Evolutionary conservation across 78 protist genomes (phyloP).

Genomic region (Speleostelium caveatum): DNA sequence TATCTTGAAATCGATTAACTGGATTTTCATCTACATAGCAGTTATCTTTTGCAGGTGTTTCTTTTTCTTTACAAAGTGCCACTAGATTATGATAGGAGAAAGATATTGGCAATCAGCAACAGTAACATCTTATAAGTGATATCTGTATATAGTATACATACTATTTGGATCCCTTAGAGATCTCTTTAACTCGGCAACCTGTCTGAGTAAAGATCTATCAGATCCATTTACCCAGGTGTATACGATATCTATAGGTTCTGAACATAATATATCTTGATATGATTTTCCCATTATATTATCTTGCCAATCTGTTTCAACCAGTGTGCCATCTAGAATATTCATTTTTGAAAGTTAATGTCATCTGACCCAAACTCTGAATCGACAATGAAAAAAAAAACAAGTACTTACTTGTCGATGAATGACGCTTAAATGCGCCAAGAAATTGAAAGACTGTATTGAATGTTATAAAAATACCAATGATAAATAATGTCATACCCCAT

Average conservation of each 20-base stretch:
- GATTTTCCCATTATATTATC: slow-evolving; percentile 65
- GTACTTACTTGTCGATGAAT: not conserved
- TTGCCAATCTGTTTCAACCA: not conserved
- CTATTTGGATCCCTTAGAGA: slow-evolving; percentile 51
- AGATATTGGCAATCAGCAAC: not conserved
- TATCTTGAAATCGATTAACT: slow-evolving; percentile 83
- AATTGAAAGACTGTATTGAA: slow-evolving; percentile 72
- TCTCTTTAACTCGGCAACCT: slow-evolving; percentile 36
- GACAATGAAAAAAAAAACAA: not conserved
- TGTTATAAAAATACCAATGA: slow-evolving; percentile 61
- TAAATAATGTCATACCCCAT: slow-evolving; percentile 69
- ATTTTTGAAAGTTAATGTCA: too few relatives aligned
- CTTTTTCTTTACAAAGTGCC: slow-evolving; percentile 55
- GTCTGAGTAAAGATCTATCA: slow-evolving; percentile 87
- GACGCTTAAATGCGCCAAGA: not conserved
- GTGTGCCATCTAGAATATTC: too few relatives aligned
- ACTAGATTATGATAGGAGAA: slow-evolving; percentile 1
- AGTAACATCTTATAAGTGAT: not conserved
- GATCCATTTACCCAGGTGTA: slow-evolving; percentile 99
- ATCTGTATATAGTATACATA: not conserved
- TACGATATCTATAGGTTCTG: slow-evolving; percentile 92
- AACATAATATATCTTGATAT: slow-evolving; percentile 26
- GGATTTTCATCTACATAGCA: slow-evolving; percentile 78
- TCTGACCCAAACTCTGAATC: too few relatives aligned
- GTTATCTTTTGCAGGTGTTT: slow-evolving; percentile 59